These are phyloP conservation scores for Naganishia onofrii DNA, from an alignment of 768 basidiomycete genomes.

Conservation along the genomic window DNA sequence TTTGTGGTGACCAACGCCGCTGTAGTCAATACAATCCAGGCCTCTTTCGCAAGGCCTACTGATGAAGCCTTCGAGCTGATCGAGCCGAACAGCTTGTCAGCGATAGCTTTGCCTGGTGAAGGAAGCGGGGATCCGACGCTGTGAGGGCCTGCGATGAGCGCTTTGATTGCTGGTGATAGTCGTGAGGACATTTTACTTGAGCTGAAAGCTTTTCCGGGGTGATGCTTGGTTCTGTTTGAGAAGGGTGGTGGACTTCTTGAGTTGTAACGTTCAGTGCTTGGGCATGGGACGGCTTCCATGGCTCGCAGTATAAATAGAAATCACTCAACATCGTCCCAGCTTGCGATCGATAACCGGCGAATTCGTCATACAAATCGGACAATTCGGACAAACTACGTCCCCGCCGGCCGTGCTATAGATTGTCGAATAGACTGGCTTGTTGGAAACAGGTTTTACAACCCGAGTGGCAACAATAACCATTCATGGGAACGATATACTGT, in stretches of 20 bases:
- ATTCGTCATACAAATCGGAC: background rate
- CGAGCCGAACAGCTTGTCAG: constrained; percentile 50
- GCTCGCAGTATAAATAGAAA: background rate
- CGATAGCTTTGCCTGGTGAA: constrained; percentile 64
- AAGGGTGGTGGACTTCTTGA: too few relatives aligned
- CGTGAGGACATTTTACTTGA: constrained; percentile 38
- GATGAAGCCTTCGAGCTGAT: constrained; percentile 35
- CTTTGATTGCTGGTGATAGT: constrained; percentile 66
- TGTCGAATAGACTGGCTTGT: too few relatives aligned
- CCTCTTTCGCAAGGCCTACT: constrained; percentile 33
- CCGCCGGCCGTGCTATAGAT: too few relatives aligned
- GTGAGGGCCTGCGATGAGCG: constrained; percentile 45
- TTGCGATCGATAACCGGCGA: background rate
- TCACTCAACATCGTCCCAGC: background rate
- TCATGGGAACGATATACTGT: too few relatives aligned
- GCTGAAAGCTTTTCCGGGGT: constrained; percentile 2
- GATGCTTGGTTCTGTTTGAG: too few relatives aligned
- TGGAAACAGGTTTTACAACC: too few relatives aligned
- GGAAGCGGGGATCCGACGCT: constrained; percentile 60
- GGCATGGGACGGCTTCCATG: background rate
- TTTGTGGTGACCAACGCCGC: constrained; percentile 80
- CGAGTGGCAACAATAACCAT: too few relatives aligned
- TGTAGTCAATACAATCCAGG: constrained; percentile 58
- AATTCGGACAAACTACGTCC: too few relatives aligned
- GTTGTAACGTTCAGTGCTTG: too few relatives aligned